Evolutionary conservation across 345 rosid species (phyloP).

Genomic region (Lenwebbia sp.): DNA sequence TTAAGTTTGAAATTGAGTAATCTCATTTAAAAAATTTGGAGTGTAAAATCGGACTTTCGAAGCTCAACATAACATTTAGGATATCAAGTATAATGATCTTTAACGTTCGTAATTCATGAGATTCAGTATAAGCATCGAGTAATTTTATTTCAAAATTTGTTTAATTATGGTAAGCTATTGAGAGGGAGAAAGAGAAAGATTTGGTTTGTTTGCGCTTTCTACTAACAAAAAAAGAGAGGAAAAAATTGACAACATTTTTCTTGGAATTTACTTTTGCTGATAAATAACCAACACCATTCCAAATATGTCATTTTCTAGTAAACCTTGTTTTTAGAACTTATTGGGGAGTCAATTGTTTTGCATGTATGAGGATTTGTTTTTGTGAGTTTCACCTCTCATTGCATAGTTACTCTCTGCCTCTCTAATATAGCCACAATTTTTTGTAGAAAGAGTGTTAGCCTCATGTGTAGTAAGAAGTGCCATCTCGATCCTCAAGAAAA

Average conservation of each 20-base stretch:
- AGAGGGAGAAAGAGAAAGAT: not conserved
- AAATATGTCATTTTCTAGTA: not conserved
- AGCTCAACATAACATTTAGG: not conserved
- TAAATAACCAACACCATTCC: not conserved
- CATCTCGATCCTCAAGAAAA: not conserved
- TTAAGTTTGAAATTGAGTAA: not conserved
- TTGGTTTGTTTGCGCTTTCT: not conserved
- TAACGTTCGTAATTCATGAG: not conserved
- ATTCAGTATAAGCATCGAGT: not conserved
- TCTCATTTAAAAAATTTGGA: no score
- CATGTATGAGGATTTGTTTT: not conserved
- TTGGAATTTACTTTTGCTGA: not conserved
- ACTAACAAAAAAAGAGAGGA: not conserved
- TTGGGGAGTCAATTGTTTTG: not conserved
- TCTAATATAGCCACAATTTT: not conserved
- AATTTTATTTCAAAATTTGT: not conserved
- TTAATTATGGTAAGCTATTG: not conserved
- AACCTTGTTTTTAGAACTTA: not conserved
- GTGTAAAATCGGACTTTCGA: not conserved
- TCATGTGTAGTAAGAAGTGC: not conserved
- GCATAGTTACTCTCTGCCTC: not conserved
- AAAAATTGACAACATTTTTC: not conserved
- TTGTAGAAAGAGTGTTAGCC: not conserved
- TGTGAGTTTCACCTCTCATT: not conserved
- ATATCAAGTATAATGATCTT: not conserved